Conservation (phyloP, 257 asterid species). For the Gardenia jasminoides region DNA sequence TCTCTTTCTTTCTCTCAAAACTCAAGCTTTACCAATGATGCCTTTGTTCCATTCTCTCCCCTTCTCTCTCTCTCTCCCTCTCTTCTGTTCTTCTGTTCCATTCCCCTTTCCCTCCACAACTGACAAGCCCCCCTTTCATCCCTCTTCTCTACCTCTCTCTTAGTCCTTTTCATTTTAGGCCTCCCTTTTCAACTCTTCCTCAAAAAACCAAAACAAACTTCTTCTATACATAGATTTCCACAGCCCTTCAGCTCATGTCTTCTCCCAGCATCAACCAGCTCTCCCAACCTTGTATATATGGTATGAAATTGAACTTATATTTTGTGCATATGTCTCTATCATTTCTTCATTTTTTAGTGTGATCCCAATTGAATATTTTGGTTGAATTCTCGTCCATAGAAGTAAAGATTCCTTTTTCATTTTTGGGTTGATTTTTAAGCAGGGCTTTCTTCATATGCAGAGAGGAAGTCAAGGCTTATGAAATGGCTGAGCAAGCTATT, state of each 20-base stretch:
- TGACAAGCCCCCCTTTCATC: slow-evolving; percentile 9
- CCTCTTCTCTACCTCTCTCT: slow-evolving; percentile 32
- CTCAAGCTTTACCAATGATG: slow-evolving; percentile 69
- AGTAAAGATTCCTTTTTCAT: slow-evolving; percentile 14
- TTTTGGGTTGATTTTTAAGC: slow-evolving; percentile 38
- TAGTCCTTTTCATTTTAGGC: slow-evolving; percentile 60
- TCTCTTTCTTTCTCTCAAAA: slow-evolving; percentile 42
- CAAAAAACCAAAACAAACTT: slow-evolving; percentile 24
- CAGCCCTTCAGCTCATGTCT: slow-evolving; percentile 48
- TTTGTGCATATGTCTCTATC: not conserved
- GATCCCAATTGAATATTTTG: slow-evolving; percentile 25
- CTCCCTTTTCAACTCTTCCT: slow-evolving; percentile 43
- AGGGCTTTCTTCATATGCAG: slow-evolving; percentile 73
- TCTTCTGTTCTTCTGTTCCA: slow-evolving; percentile 28
- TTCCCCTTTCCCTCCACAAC: slow-evolving; percentile 29
- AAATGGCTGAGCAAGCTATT: slow-evolving; percentile 85
- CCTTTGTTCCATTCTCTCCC: slow-evolving; percentile 51
- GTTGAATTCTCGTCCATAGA: slow-evolving; percentile 9
- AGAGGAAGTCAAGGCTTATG: slow-evolving; percentile 84
- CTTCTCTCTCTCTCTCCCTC: slow-evolving; percentile 19
- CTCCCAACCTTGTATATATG: slow-evolving; percentile 85
- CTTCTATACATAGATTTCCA: slow-evolving; percentile 36
- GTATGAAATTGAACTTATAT: slow-evolving; percentile 29
- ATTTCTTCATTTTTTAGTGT: slow-evolving; percentile 21
- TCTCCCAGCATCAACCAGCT: slow-evolving; percentile 72